Conservation (phyloP, 208 protist species). For the Crithidia acanthocephali region DNA sequence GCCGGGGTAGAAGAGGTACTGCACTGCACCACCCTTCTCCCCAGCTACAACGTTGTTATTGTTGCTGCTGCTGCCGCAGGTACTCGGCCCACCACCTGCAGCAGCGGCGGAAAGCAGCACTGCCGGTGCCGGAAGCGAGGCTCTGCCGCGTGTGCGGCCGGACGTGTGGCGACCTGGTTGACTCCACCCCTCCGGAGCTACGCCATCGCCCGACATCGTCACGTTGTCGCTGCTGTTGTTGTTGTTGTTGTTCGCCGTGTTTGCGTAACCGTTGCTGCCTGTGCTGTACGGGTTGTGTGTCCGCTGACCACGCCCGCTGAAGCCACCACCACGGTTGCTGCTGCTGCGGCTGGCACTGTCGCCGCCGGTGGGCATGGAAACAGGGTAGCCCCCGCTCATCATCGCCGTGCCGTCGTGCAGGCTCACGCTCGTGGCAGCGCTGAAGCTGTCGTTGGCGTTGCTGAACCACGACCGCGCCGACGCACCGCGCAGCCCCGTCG, state of each 20-base stretch:
- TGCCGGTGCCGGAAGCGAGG: neutral
- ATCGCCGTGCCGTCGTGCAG: neutral
- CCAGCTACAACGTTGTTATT: neutral
- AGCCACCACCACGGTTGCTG: too few relatives aligned
- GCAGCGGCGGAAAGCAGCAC: neutral
- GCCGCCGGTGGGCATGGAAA: neutral
- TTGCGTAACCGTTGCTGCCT: too few relatives aligned
- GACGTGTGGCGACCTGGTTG: too few relatives aligned
- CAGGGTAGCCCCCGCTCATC: neutral
- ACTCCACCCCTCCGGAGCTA: too few relatives aligned
- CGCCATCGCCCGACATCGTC: neutral
- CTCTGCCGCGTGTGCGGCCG: neutral
- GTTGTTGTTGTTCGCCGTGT: neutral
- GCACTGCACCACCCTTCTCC: neutral
- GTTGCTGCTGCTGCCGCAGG: constrained; percentile 4
- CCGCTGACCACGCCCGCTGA: neutral
- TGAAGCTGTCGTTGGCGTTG: neutral
- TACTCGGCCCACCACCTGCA: too few relatives aligned
- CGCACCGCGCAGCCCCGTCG: neutral
- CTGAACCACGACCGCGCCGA: constrained; percentile 6
- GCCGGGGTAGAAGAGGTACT: constrained; percentile 10
- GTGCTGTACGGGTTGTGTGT: neutral
- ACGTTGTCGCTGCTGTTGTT: neutral
- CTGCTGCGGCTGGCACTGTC: neutral
- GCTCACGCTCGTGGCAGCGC: neutral